Percentiles rank a stretch among this genome's conserved stretches.
Evolutionary conservation across 805 yeast genomes (phyloP).

Genomic region (Diddensiella santjacobensis): DNA sequence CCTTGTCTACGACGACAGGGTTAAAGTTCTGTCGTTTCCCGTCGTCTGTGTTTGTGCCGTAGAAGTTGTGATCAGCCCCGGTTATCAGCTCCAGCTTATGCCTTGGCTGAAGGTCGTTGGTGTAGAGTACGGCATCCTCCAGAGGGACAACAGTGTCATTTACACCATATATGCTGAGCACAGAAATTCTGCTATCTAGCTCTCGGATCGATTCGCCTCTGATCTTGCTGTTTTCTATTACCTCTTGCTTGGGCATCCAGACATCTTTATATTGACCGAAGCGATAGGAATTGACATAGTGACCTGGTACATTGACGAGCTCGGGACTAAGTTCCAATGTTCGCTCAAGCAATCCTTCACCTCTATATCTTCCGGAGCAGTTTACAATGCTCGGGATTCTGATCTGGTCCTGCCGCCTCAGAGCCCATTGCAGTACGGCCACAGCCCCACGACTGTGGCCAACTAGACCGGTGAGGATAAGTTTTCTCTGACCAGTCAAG

Average conservation of each 20-base stretch:
- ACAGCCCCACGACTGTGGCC: constrained; percentile 81
- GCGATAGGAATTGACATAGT: constrained; percentile 20
- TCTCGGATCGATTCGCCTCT: constrained; percentile 8
- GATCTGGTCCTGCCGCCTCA: constrained; percentile 31
- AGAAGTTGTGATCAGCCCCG: constrained; percentile 79
- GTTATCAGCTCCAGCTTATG: constrained; percentile 56
- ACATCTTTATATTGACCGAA: constrained; percentile 14
- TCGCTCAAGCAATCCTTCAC: constrained; percentile 34
- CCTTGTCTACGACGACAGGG: constrained; percentile 45
- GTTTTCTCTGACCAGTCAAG: constrained; percentile 28
- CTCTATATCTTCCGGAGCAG: constrained; percentile 63
- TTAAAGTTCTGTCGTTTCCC: constrained; percentile 51
- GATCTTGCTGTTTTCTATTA: constrained; percentile 3
- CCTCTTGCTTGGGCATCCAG: constrained; percentile 14
- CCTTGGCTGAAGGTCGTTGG: constrained; percentile 54
- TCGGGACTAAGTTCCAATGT: constrained; percentile 9
- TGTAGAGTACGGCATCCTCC: constrained; percentile 56
- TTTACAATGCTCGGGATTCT: constrained; percentile 66
- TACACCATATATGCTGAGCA: constrained; percentile 68
- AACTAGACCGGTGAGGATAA: constrained; percentile 54
- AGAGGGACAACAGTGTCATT: constrained; percentile 63
- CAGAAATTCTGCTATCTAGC: constrained; percentile 40
- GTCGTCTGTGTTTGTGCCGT: constrained; percentile 37
- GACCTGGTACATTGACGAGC: constrained; percentile 34
- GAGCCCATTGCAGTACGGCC: constrained; percentile 71